Conservation (phyloP, 495 filamentous ascomycete species). For the Margaritispora aquatica region DNA sequence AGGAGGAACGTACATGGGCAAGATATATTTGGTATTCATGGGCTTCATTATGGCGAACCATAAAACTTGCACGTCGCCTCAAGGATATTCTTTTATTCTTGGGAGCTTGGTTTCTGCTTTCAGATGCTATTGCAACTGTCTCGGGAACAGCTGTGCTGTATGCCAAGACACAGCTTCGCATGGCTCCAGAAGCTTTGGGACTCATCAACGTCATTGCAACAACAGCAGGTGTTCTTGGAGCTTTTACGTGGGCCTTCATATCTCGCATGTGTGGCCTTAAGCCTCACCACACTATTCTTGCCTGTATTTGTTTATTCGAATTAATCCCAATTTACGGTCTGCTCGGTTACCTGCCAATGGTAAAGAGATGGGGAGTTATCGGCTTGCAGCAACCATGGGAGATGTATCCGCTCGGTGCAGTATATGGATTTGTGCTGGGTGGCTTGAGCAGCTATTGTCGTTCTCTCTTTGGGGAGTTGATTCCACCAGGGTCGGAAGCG, state of each 20-base stretch:
- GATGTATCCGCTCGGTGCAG: conserved; percentile 86
- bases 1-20: conserved; percentile 20
- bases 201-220: conserved; percentile 92
- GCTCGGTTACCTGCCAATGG: conserved; percentile 78
- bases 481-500: conserved; percentile 89
- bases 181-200: conserved; percentile 82
- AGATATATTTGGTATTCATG: conserved; percentile 76
- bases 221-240: conserved; percentile 72
- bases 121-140: conserved; percentile 89
- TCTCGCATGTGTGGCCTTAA: conserved; percentile 57
- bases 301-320: conserved; percentile 85
- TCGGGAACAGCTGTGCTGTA: conserved; percentile 93
- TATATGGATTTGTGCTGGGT: conserved; percentile 91
- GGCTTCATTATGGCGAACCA: conserved; percentile 75
- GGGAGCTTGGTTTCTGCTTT: conserved; percentile 88
- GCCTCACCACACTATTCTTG: conserved; percentile 82
- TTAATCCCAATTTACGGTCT: conserved; percentile 89
- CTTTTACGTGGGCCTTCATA: conserved; percentile 81
- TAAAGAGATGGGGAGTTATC: conserved; percentile 65
- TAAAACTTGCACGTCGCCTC: conserved; percentile 69
- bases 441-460: conserved; percentile 92
- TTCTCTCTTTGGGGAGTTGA: conserved; percentile 83
- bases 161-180: conserved; percentile 86
- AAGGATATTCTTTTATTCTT: conserved; percentile 87
- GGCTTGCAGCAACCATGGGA: conserved; percentile 93